These are phyloP conservation scores for Paulownia fortunei DNA, from an alignment of 257 asterid genomes.

Conservation along the genomic window DNA sequence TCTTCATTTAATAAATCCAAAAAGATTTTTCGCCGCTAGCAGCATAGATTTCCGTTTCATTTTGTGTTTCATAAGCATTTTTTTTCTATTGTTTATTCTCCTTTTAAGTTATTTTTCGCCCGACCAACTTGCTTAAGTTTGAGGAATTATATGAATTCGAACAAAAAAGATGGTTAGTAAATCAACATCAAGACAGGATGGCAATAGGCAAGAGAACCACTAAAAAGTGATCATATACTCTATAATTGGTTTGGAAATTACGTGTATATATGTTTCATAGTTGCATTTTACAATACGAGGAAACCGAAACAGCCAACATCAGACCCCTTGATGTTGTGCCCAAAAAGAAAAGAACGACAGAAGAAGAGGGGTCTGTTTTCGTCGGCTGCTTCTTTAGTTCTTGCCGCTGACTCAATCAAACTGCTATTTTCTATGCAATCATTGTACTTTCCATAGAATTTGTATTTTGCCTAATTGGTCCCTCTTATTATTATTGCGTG, in stretches of 20 bases:
- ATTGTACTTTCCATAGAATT: neutral
- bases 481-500: neutral
- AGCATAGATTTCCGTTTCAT: too few relatives aligned
- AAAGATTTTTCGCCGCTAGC: too few relatives aligned
- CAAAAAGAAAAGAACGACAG: neutral
- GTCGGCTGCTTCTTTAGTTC: neutral
- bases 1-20: too few relatives aligned
- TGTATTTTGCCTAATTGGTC: neutral
- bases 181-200: conserved; percentile 23
- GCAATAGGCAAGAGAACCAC: neutral
- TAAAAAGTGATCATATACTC: neutral
- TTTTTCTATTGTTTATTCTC: too few relatives aligned
- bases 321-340: conserved; percentile 6
- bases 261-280: neutral
- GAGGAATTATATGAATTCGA: neutral
- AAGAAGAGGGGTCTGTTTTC: neutral
- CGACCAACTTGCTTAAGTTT: neutral
- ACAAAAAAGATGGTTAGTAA: neutral
- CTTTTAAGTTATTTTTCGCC: neutral
- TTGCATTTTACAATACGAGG: neutral
- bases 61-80: too few relatives aligned
- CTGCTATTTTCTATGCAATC: neutral
- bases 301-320: neutral
- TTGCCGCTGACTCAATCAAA: conserved; percentile 7
- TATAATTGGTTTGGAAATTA: neutral